Evolutionary conservation across 2,329 filamentous ascomycete species (phyloP), one percentile per base, ranked within the genome.

Genomic region (Daldinia sp.): DNA sequence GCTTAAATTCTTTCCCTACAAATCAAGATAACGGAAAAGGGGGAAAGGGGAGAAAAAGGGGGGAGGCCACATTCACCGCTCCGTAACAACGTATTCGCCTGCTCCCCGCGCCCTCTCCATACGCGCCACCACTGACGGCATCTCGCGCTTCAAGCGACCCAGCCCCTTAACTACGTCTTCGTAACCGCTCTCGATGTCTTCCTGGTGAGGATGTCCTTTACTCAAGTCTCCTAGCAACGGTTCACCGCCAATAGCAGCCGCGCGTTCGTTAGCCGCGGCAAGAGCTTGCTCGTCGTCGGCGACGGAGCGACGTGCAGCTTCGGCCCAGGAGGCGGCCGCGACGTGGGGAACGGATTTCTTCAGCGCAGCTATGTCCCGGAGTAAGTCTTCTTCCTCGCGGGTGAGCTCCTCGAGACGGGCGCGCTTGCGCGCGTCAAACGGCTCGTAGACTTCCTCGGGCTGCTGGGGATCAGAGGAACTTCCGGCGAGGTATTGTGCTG

Each of bases 41-140:
- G 21, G 6, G 4, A 47, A 30, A 48, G 30, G 2, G n/a, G 45
- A 15, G 27, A 9, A 10, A 7, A 4, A 9, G 17, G 10, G 1
- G 37, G 3, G 11, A 3, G 17, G 23, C 9, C 15, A 8, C 15
- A 35, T 51, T 75, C 72, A 78, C 66, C 75, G 70, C 69, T 79
- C 78, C n/a, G 78, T 78, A 49, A 84, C 78, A 6, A 86, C 84
- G 73, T 88, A 88, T 68, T 85, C 81, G 13, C 83, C 85, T 19
- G 86, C 87, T 13, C 84, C 81, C 64, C 84, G 79, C 59, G 87
- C 87, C 74, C 87, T 81, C 79, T 89, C 87, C 83, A 89, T 88
- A 74, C 81, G 85, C 55, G 87, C 87, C 70, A 87, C 85, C 3
- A 84, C 83, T 17, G 84, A 81, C 13, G 87, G 85, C 83, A 90